These are phyloP conservation scores for Papiliotrema terrestris DNA, from an alignment of 1,284 basidiomycete species.

Conservation along the genomic window DNA sequence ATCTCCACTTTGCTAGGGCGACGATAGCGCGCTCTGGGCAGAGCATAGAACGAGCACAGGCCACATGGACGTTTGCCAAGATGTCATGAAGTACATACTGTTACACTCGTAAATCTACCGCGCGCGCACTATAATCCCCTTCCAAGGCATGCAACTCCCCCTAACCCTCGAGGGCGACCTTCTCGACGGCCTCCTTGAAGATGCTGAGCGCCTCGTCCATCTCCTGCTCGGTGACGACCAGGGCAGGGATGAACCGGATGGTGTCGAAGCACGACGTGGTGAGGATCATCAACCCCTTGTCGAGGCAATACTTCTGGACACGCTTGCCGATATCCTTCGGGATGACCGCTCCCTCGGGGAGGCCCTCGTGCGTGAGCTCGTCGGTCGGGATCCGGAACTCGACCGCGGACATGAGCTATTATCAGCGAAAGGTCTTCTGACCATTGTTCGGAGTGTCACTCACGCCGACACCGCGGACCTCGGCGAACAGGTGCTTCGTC, in stretches of 20 bases:
- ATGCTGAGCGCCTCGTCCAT: conserved; percentile 60
- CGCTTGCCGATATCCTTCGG: conserved; percentile 67
- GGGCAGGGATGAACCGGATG: conserved; percentile 64
- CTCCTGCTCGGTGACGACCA: conserved; percentile 63
- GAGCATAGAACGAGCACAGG: no score
- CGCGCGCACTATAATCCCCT: not conserved
- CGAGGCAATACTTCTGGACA: conserved; percentile 75
- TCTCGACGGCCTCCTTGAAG: conserved; percentile 61
- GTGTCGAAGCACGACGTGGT: conserved; percentile 50
- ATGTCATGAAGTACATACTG: no score
- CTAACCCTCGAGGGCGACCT: conserved; percentile 59
- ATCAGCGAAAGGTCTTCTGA: not conserved
- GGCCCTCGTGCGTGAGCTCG: conserved; percentile 22
- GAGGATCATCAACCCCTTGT: conserved; percentile 71
- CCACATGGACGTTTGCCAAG: no score
- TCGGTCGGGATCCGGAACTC: conserved; percentile 34
- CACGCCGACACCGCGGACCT: conserved; percentile 49
- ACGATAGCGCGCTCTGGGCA: no score
- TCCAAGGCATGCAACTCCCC: not conserved
- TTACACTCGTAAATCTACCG: not conserved
- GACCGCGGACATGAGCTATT: conserved; percentile 46
- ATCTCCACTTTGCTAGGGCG: no score
- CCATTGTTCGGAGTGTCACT: not conserved
- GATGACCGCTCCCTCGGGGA: conserved; percentile 49
- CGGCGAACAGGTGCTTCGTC: conserved; percentile 51